Percentiles rank a stretch among this genome's conserved stretches.
These are phyloP conservation scores for Bimuria novae-zelandiae DNA, from an alignment of 2,329 filamentous ascomycete genomes.

Conservation along the genomic window DNA sequence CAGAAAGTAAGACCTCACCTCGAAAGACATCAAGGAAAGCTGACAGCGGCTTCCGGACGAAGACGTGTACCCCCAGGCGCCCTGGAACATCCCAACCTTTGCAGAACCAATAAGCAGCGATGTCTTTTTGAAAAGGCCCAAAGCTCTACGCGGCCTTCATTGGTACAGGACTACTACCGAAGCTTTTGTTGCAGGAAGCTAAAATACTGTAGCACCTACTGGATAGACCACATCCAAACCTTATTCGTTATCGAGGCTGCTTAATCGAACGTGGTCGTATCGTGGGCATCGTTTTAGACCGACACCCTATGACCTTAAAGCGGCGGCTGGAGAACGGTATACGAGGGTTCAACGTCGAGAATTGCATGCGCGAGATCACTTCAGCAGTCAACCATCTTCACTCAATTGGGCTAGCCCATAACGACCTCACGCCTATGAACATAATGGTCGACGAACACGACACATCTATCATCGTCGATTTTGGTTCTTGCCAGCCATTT, in stretches of 20 bases:
- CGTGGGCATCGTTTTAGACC: conserved; percentile 32
- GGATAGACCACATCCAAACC: conserved; percentile 37
- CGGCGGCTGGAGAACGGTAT: conserved; percentile 17
- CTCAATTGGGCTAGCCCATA: conserved; percentile 21
- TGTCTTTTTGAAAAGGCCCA: too few species aligned
- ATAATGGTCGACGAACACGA: conserved; percentile 11
- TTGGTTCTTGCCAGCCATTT: conserved; percentile 17
- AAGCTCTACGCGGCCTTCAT: too few species aligned
- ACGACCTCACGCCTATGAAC: conserved; percentile 18
- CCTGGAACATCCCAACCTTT: too few species aligned
- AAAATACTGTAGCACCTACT: too few species aligned
- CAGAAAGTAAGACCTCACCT: too few species aligned
- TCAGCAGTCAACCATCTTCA: conserved; percentile 43
- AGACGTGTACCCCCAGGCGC: too few species aligned
- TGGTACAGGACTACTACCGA: too few species aligned
- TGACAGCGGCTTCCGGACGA: too few species aligned
- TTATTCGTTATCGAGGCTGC: conserved; percentile 36
- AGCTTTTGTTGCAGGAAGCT: too few species aligned
- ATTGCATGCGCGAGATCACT: conserved; percentile 26
- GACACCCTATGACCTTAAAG: conserved; percentile 27
- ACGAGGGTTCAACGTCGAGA: conserved; percentile 17
- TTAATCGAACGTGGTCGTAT: conserved; percentile 30
- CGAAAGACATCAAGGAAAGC: too few species aligned
- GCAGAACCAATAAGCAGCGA: too few species aligned
- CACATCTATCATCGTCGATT: conserved; percentile 15